Base-by-base conservation (phyloP, 805 yeast genomes). In the Priceomyces carsonii region DNA sequence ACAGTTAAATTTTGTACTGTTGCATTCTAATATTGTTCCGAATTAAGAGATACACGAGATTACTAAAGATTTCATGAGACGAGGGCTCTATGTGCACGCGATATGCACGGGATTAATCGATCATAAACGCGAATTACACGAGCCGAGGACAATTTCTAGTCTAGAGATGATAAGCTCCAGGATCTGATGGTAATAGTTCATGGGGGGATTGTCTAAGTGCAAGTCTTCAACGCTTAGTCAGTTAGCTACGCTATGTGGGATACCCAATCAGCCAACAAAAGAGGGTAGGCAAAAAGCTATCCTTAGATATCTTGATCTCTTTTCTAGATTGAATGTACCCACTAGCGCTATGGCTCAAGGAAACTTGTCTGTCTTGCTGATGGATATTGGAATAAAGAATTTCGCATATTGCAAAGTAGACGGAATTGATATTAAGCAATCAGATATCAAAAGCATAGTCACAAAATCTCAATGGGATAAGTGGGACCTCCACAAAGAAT, bases 381-480 rank as follows among this genome's bases (percentile, higher is more conserved):
- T 68, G 6, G 74, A 68, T 39, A 56, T 68, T 8, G 74, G 74
- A 5, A 42, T 67, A 36, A 66, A 65, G 47, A 66, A 68, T 50
- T 65, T 68, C 40, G 56, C 70, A 6, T 65, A 57, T 38, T 66
- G 72, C 45, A 49, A 55, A 15, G 28, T 33, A 8, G 25, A 17
- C 17, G 27, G 25, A 4, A 18, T 27, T 16, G 30, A 35, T 24
- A 10, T 35, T 16, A 8, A 17, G 5, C 20, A 8, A 18, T 6
- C 5, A 8, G 9, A 20, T 8, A 18, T 29, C 21, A 24, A 23
- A n/a, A 19, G 18, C 15, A 17, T 29, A 15, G 22, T 29, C 13
- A 8, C 10, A n/a, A 9, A 18, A 2, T 27, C 23, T 8, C 18
- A 26, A 7, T 50, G 55, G 55, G 36, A 44, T 21, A 43, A 50